Base-by-base conservation (phyloP, 2,329 filamentous ascomycete species). In the Colletotrichum destructivum region DNA sequence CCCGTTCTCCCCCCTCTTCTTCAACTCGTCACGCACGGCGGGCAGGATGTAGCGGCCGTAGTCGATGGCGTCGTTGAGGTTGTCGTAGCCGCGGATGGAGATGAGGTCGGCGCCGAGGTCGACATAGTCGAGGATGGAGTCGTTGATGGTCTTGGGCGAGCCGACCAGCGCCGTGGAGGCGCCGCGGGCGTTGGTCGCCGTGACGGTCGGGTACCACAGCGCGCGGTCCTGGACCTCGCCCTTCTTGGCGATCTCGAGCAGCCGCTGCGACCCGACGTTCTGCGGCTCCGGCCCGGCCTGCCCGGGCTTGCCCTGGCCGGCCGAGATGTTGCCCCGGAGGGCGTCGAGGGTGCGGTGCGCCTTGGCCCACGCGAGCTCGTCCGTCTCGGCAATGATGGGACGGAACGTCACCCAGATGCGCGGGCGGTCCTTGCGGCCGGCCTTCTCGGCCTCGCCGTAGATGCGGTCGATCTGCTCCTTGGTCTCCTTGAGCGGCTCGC, bases 401-500 rank as follows among this genome's bases (percentile, higher is more conserved):
- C 89, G 84, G 84, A 91, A 91, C 0, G 89, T 90, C 1, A 91
- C 89, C 89, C 89, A 91, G 75, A 91, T 91, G 4, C 88, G 81
- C 8, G 89, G 89, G 0, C 85, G 80, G 73, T 91, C 88, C 16
- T 79, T 62, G 2, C 89, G 85, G 0, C 89, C 89, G 2, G 88
- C 88, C 73, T 86, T 87, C n/a, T 83, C 87, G 0, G 89, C 86
- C 75, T 88, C 89, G 3, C 84, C 87, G 73, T 90, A 90, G 76
- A 91, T 88, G 23, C 85, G 84, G 73, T 89, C 87, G 74, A 91
- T 90, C 77, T 91, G 89, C 75, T 91, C 83, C 79, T 88, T 88
- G 0, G 89, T 91, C 76, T 91, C 89, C 79, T 90, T 90, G 2
- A 91, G 81, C 1, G 89, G 89, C 75, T 91, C 89, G 13, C 89